Evolutionary conservation across 2,329 filamentous ascomycete genomes (phyloP).

Genomic region (Tolypocladium ophioglossoides): DNA sequence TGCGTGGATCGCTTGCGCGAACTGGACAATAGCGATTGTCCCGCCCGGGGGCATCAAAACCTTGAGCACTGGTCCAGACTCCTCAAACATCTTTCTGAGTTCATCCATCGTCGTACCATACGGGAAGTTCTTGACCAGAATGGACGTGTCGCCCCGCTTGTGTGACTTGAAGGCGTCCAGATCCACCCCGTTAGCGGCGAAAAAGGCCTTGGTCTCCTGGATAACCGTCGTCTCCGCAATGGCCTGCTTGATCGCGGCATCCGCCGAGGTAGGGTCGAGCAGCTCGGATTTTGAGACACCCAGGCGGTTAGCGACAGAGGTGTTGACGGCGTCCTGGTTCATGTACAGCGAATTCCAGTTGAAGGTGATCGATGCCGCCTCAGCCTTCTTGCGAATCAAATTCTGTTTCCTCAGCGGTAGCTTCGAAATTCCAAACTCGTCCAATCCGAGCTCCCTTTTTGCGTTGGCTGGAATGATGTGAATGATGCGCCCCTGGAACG

Average conservation of each 20-base stretch:
- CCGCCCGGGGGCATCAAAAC: slow-evolving; percentile 88
- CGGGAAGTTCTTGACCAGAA: slow-evolving; percentile 91
- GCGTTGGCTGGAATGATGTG: slow-evolving; percentile 79
- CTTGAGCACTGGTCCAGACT: slow-evolving; percentile 69
- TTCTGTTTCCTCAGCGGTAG: slow-evolving; percentile 91
- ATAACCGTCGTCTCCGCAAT: slow-evolving; percentile 94
- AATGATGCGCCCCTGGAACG: slow-evolving; percentile 85
- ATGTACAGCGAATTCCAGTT: slow-evolving; percentile 99
- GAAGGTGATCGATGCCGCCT: slow-evolving; percentile 69
- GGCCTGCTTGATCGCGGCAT: slow-evolving; percentile 92
- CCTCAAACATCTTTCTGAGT: slow-evolving; percentile 70
- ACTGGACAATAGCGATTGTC: slow-evolving; percentile 90
- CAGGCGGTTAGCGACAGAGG: slow-evolving; percentile 75
- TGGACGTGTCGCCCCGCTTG: slow-evolving; percentile 74
- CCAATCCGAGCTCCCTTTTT: slow-evolving; percentile 71
- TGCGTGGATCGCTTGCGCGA: slow-evolving; percentile 66
- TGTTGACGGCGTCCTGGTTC: slow-evolving; percentile 91
- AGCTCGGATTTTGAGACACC: slow-evolving; percentile 86
- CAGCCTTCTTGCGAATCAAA: slow-evolving; percentile 73
- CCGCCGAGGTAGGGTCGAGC: slow-evolving; percentile 88
- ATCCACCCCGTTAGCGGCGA: slow-evolving; percentile 78
- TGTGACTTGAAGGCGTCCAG: slow-evolving; percentile 81
- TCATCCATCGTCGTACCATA: slow-evolving; percentile 73
- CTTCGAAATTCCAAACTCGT: slow-evolving; percentile 85
- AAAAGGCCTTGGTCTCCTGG: slow-evolving; percentile 91